These are phyloP conservation scores for Persicaria tinctoria DNA, from an alignment of 148 eudicot species.

Conservation along the genomic window DNA sequence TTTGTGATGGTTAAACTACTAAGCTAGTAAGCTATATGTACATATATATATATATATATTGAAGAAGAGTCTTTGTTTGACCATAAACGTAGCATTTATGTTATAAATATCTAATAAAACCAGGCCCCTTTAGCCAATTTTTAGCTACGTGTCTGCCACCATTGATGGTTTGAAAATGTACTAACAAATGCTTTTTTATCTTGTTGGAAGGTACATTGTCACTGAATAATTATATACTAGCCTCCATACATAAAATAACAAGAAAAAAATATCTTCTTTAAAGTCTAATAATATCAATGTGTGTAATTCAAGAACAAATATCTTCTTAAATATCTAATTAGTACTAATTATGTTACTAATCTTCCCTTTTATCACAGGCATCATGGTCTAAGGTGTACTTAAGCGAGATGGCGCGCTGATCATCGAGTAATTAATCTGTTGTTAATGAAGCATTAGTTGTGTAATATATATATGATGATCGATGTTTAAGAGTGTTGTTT, in stretches of 20 bases:
- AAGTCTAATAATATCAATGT: not conserved
- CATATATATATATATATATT: not conserved
- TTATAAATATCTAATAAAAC: not conserved
- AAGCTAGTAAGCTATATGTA: not conserved
- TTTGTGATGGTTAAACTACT: not conserved
- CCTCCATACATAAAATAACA: not conserved
- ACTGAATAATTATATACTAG: not conserved
- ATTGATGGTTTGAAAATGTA: not conserved
- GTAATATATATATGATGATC: not conserved
- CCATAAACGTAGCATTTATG: no score
- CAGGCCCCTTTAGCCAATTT: not conserved
- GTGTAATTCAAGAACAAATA: not conserved
- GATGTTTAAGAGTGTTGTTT: not conserved
- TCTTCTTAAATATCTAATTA: not conserved
- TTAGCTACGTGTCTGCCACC: not conserved
- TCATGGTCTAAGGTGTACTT: not conserved
- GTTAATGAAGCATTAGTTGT: not conserved
- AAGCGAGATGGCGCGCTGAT: not conserved
- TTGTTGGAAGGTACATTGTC: not conserved
- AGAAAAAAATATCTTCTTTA: not conserved
- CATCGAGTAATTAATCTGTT: not conserved
- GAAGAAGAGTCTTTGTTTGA: no score
- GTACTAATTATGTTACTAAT: not conserved
- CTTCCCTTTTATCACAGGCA: constrained; percentile 1
- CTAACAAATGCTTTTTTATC: not conserved